Evolutionary conservation across 768 basidiomycete species (phyloP), one percentile per base, ranked within the genome.

Genomic region (Rhizopogon roseolus): DNA sequence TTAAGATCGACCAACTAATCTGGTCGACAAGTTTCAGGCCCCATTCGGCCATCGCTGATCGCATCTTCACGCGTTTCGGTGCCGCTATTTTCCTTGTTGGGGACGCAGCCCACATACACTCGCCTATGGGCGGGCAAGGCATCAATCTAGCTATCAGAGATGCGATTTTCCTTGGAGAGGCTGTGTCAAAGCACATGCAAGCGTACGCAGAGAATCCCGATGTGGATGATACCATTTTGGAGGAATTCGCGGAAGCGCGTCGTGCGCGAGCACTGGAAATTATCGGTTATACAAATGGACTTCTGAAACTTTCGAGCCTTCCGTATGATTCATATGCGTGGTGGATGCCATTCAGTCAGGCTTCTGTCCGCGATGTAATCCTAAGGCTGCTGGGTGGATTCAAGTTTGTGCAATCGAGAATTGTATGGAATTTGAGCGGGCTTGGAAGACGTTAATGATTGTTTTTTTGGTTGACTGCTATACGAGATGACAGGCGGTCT

Each of bases 141-240:
- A 78, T 82, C 79, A 81, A 81, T 55, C 73, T 81, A 19, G 79
- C 81, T 5, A 64, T 82, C n/a, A 73, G 80, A n/a, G 81, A 82
- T 14, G 40, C 36, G 11, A 19, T 53, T 19, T 29, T 53, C 17
- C 48, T 76, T 41, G 45, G 72, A 13, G 73, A 73, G 14, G 75
- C 75, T 57, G 76, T 82, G 41, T 61, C 77, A 7, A 77, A 77
- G 36, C 79, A 80, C 60, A 75, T 81, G 42, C 57, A 41, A 6
- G 58, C 56, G 27, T 11, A 54, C 3, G 16, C 54, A 6, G 59
- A 57, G n/a, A 62, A 60, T 0, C 13, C 11, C 7, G 28, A 29
- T 46, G 29, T 19, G 29, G 13, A 19, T 32, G 74, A 77, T 34
- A 58, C 32, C 27, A 58, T 70, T 17, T 63, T 81, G 14, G 57